These are phyloP conservation scores for Phaeolepiota aurea DNA, from an alignment of 768 basidiomycete genomes.

Conservation along the genomic window DNA sequence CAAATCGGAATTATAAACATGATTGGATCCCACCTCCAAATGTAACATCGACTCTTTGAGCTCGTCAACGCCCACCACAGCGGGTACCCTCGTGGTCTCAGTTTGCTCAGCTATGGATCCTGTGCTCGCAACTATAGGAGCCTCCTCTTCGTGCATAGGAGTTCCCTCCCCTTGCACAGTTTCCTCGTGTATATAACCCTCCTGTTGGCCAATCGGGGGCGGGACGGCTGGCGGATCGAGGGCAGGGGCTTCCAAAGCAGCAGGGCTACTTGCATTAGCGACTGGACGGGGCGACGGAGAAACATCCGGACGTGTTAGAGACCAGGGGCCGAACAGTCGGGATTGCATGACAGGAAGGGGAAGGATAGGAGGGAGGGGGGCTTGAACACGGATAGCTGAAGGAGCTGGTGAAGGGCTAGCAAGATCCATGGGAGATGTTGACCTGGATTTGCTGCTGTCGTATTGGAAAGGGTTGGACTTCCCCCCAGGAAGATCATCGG, in stretches of 20 bases:
- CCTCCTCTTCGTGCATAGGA: background rate
- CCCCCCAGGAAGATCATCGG: background rate
- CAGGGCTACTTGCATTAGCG: no score
- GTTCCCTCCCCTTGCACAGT: no score
- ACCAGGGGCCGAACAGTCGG: background rate
- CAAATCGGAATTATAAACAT: slow-evolving; percentile 6
- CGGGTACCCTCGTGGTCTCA: no score
- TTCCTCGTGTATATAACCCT: no score
- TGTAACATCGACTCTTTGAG: slow-evolving; percentile 2
- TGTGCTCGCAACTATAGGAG: background rate
- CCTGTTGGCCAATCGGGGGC: background rate
- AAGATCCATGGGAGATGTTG: slow-evolving; percentile 41
- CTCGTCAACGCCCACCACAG: no score
- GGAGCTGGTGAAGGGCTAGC: slow-evolving; percentile 28
- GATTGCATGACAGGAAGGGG: background rate
- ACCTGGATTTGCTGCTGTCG: slow-evolving; percentile 20
- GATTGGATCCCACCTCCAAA: no score
- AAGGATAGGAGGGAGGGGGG: background rate
- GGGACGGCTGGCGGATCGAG: background rate
- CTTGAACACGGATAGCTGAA: background rate
- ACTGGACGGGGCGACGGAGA: background rate
- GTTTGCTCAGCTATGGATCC: no score
- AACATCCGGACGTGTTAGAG: background rate
- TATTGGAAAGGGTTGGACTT: slow-evolving; percentile 1
- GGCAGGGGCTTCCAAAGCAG: background rate